Base-by-base conservation (phyloP, 257 asterid species). In the Primulina huaijiensis region DNA sequence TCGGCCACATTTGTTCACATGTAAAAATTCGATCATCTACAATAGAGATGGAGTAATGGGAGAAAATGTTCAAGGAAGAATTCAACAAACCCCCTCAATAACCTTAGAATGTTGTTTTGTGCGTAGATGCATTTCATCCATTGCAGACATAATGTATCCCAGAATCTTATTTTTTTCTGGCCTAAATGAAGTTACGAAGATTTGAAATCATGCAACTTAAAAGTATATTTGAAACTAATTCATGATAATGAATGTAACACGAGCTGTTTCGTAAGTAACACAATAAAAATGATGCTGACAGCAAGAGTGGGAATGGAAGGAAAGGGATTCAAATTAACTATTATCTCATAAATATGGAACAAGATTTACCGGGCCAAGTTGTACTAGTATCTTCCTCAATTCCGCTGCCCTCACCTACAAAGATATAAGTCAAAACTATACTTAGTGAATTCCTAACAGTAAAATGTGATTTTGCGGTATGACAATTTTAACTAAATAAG, bases 351-450 rank as follows among this genome's bases (percentile, higher is more conserved):
- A 40, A 65, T 19, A 31, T 52, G 35, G 43, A 55, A 30, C 31
- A 46, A 60, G 65, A 64, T 65, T 43, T 82, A 92, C 98, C 89
- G 98, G 98, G 53, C 98, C 98, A 62, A 93, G 96, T 79, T 89
- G 97, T 58, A 83, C 84, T 76, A 93, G 68, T 77, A 89, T 82
- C 84, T 84, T 85, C 84, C 97, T 86, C 85, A 93, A 70, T 65
- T 89, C 95, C 65, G 88, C 97, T 63, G 98, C 97, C 81, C 98
- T 83, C 77, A 84, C 89, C 98, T 93, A 75, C 78, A 75, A 12
- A 11, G n/a, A 11, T 11, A 40, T 10, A 11, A 40, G 17, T 40
- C 52, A 40, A 17, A 11, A 11, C 43, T 40, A 11, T 9, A 40
- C 52, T 40, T 0, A 3, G 52, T 40, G 52, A 40, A 40, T 1